These are phyloP conservation scores for Amanita subjunquillea DNA, from an alignment of 768 basidiomycete genomes.

Conservation along the genomic window DNA sequence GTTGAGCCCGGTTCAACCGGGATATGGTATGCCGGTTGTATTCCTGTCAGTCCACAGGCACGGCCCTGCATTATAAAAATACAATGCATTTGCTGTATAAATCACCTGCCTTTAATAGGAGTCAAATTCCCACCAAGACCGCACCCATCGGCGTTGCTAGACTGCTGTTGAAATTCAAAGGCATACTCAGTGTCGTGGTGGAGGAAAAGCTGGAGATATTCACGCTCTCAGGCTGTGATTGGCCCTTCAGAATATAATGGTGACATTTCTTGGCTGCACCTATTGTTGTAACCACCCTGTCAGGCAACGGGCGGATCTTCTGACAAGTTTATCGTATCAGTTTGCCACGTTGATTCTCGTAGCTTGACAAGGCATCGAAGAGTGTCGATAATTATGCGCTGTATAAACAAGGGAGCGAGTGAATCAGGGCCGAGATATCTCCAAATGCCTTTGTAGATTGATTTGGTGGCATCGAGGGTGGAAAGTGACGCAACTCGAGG, in stretches of 20 bases:
- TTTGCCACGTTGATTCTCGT: too few species aligned
- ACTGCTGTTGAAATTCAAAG: not conserved
- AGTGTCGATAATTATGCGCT: not conserved
- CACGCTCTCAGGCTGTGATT: too few species aligned
- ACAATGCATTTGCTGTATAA: too few species aligned
- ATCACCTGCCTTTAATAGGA: not conserved
- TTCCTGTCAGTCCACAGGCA: too few species aligned
- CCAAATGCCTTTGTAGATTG: not conserved
- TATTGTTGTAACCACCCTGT: not conserved
- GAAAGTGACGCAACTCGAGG: not conserved
- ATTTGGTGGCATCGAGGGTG: not conserved
- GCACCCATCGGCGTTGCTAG: not conserved
- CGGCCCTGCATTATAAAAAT: too few species aligned
- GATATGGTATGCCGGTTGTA: too few species aligned
- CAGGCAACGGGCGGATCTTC: not conserved
- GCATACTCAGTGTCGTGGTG: too few species aligned
- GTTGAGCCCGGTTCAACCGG: too few species aligned
- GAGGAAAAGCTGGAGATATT: not conserved
- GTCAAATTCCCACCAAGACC: not conserved
- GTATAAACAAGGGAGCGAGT: not conserved
- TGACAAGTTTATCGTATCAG: not conserved
- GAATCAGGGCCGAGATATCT: not conserved
- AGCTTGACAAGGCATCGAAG: not conserved
- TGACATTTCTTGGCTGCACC: too few species aligned
- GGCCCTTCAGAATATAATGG: too few species aligned